Conservation (phyloP, 2,329 filamentous ascomycete species). For the Penicillium palitans region DNA sequence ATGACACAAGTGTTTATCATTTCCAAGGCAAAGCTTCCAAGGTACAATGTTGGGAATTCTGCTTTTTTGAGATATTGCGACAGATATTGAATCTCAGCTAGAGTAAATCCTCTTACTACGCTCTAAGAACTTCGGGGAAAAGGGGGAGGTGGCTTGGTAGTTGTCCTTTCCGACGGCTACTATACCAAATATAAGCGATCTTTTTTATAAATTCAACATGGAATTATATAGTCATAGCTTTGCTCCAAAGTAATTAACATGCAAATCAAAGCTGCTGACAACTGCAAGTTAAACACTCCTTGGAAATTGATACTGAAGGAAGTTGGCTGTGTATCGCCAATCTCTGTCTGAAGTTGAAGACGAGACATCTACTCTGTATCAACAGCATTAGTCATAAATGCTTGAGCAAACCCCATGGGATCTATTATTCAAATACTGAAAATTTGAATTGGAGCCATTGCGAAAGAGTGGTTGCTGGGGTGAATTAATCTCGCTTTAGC, state of each 20-base stretch:
- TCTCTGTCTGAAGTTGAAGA: background rate
- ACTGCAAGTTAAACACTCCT: background rate
- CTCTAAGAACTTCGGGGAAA: background rate
- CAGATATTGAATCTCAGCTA: background rate
- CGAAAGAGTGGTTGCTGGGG: background rate
- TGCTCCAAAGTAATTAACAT: background rate
- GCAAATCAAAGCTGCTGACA: too few species aligned
- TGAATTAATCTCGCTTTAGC: background rate
- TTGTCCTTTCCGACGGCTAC: background rate
- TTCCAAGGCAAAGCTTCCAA: background rate
- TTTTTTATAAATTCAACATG: background rate
- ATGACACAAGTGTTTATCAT: constrained; percentile 1
- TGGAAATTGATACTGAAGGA: too few species aligned
- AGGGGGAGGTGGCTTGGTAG: background rate
- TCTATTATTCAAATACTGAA: background rate
- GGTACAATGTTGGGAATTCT: background rate
- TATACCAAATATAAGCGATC: background rate
- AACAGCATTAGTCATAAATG: background rate
- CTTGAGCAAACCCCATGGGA: too few species aligned
- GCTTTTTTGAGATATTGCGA: background rate
- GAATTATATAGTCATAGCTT: background rate
- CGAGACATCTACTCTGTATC: background rate
- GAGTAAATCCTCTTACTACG: too few species aligned
- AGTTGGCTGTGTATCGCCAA: background rate
- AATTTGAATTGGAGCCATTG: background rate